These are phyloP conservation scores for Hansenula anomala DNA, from an alignment of 1,139 yeast genomes.

Conservation along the genomic window DNA sequence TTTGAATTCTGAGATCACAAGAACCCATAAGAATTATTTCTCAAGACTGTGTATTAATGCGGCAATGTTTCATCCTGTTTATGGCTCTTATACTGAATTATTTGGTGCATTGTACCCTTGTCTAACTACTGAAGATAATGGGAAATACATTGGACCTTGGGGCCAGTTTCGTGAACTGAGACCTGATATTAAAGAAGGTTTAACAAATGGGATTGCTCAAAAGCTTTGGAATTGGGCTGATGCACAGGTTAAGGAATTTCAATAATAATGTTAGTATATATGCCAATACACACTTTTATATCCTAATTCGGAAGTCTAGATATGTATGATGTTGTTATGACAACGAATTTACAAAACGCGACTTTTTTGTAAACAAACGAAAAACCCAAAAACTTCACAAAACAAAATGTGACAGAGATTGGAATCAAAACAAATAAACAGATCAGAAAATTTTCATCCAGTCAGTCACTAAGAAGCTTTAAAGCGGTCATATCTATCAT, in stretches of 20 bases:
- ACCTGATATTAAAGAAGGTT: slow-evolving; percentile 25
- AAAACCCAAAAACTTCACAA: not conserved
- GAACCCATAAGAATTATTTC: too few relatives aligned
- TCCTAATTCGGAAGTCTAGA: not conserved
- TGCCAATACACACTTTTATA: not conserved
- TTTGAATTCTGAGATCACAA: too few relatives aligned
- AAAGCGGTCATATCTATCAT: too few relatives aligned
- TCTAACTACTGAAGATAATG: slow-evolving; percentile 20
- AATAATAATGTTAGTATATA: not conserved
- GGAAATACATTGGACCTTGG: slow-evolving; percentile 30
- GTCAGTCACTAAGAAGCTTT: too few relatives aligned
- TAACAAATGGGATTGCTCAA: slow-evolving; percentile 26
- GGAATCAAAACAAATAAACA: not conserved
- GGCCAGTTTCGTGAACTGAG: slow-evolving; percentile 27
- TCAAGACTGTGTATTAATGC: too few relatives aligned
- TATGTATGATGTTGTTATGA: not conserved
- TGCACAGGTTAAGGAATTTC: slow-evolving; percentile 16
- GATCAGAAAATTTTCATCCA: not conserved
- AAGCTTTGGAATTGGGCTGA: slow-evolving; percentile 28
- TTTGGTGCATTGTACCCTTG: slow-evolving; percentile 33
- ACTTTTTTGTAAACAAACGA: not conserved
- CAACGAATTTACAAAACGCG: not conserved
- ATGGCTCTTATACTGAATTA: slow-evolving; percentile 36
- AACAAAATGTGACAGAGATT: not conserved
- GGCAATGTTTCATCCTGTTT: slow-evolving; percentile 3